Base-by-base conservation (phyloP, 78 protist species). In the Paratrimastix pyriformis region DNA sequence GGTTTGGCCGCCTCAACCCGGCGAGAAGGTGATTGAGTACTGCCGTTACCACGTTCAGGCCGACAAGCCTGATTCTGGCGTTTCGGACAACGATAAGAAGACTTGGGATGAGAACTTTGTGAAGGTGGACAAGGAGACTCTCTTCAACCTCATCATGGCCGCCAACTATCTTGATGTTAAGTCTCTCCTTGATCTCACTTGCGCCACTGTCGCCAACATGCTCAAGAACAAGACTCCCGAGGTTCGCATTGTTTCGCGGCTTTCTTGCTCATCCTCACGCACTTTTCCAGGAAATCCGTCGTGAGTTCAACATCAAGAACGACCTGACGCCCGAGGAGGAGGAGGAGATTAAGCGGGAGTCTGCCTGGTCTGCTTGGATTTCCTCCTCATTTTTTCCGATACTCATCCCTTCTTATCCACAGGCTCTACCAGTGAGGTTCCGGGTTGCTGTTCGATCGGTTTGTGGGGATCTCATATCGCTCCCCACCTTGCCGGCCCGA, bases 211-310 rank as follows among this genome's bases (percentile, higher is more conserved):
- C 13, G 68, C 68, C 15, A 26, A 11, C 37, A 35, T 21, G 37
- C 21, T 62, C 15, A 62, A 62, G 37, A 21, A 21, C 15, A 62
- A 62, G 37, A 26, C 68, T 26, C 68, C 68, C 18, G 68, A 62
- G n/a, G n/a, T n/a, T n/a, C n/a, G n/a, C n/a, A n/a, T n/a, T n/a
- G n/a, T n/a, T n/a, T n/a, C n/a, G n/a, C n/a, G n/a, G n/a, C n/a
- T n/a, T n/a, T n/a, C n/a, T n/a, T n/a, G n/a, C n/a, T n/a, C n/a
- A n/a, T n/a, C n/a, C n/a, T n/a, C n/a, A n/a, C n/a, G n/a, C n/a
- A n/a, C n/a, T n/a, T n/a, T n/a, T n/a, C n/a, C n/a, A n/a, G 37
- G 68, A 62, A 62, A 62, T 62, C 68, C 68, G 68, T 26, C 26
- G 39, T 35, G 39, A 62, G 21, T 62, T 29, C 37, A 62, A 62